These are phyloP conservation scores for Ganoderma sinense DNA, from an alignment of 1,284 basidiomycete species.

Conservation along the genomic window DNA sequence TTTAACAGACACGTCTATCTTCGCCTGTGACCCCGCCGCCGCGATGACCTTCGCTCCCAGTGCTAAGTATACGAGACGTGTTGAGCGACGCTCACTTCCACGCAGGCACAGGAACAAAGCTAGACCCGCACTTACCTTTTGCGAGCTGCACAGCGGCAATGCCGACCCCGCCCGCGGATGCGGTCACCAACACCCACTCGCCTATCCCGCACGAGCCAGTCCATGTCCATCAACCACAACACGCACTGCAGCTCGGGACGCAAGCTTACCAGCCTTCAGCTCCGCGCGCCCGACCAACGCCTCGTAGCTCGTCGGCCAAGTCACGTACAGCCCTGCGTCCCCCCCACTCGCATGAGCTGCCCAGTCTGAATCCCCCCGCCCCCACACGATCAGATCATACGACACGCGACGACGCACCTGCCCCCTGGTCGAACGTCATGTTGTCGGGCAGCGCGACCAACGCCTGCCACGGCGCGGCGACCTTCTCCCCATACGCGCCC, in stretches of 20 bases:
- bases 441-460: slow-evolving; percentile 69
- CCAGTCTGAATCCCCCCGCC: too few species aligned
- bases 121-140: slow-evolving; percentile 64
- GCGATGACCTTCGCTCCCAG: slow-evolving; percentile 84
- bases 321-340: slow-evolving; percentile 68
- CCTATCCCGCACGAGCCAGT: slow-evolving; percentile 49
- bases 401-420: slow-evolving; percentile 48
- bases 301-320: slow-evolving; percentile 93
- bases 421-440: slow-evolving; percentile 74
- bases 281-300: slow-evolving; percentile 87
- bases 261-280: slow-evolving; percentile 76
- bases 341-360: too few species aligned
- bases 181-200: slow-evolving; percentile 90
- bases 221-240: background rate
- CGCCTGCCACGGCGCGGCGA: slow-evolving; percentile 58
- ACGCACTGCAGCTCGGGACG: slow-evolving; percentile 8
- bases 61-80: slow-evolving; percentile 46
- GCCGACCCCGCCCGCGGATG: slow-evolving; percentile 93
- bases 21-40: slow-evolving; percentile 74
- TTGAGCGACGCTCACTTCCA: slow-evolving; percentile 20
- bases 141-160: slow-evolving; percentile 91
- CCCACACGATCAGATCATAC: too few species aligned
- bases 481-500: slow-evolving; percentile 82
- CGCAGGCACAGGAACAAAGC: background rate
- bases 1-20: slow-evolving; percentile 73